These are phyloP conservation scores for Tricholoma matsutake DNA, from an alignment of 768 basidiomycete species.

Conservation along the genomic window DNA sequence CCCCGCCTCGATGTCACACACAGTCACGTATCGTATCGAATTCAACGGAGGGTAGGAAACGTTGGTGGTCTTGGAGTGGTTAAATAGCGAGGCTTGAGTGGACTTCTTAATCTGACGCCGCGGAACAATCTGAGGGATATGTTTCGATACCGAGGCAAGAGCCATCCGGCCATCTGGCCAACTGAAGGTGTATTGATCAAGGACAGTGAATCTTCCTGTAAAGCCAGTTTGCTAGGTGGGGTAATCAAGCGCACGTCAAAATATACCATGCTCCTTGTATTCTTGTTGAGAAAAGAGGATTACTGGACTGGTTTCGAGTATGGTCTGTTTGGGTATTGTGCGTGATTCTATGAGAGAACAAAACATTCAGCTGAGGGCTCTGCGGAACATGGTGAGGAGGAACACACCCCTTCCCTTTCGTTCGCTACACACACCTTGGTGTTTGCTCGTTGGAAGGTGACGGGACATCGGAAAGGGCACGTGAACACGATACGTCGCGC, in stretches of 20 bases:
- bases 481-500: slow-evolving; percentile 6
- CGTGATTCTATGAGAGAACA: slow-evolving; percentile 38
- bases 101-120: neutral
- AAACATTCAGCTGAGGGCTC: neutral
- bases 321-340: slow-evolving; percentile 52
- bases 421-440: slow-evolving; percentile 41
- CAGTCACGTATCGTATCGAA: slow-evolving; percentile 61
- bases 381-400: neutral
- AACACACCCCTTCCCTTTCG: slow-evolving; percentile 58
- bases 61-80: slow-evolving; percentile 70
- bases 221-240: neutral
- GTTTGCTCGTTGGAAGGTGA: slow-evolving; percentile 32
- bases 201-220: slow-evolving; percentile 48
- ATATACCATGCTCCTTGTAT: slow-evolving; percentile 57
- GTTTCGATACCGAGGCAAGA: slow-evolving; percentile 62
- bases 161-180: slow-evolving; percentile 78
- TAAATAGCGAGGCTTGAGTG: slow-evolving; percentile 72
- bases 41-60: slow-evolving; percentile 52
- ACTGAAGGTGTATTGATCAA: slow-evolving; percentile 75
- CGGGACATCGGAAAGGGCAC: slow-evolving; percentile 8
- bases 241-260: neutral
- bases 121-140: neutral
- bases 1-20: slow-evolving; percentile 49
- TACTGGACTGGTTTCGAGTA: slow-evolving; percentile 86
- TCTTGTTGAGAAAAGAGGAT: slow-evolving; percentile 71